Conservation (phyloP, 345 rosid genomes). For the Populus nigra region DNA sequence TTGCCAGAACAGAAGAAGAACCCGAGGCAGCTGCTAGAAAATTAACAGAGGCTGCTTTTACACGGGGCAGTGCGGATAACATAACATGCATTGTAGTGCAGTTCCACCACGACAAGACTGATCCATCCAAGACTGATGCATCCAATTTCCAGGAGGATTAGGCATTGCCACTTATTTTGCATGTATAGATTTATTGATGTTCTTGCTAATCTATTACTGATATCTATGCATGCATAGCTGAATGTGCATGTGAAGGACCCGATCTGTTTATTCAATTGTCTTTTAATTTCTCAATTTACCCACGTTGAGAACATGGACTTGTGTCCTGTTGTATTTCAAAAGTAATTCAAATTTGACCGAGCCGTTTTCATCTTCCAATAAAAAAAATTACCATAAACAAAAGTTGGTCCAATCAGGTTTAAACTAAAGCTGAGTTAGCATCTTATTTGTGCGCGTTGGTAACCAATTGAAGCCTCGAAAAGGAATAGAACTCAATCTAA, state of each 20-base stretch:
- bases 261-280: conserved; percentile 42
- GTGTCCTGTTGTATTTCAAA: neutral
- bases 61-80: conserved; percentile 92
- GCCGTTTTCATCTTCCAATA: neutral
- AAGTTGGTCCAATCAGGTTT: neutral
- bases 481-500: neutral
- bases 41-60: conserved; percentile 76
- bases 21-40: conserved; percentile 84
- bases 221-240: conserved; percentile 29
- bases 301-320: neutral
- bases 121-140: conserved; percentile 34
- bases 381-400: neutral
- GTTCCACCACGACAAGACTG: conserved; percentile 54
- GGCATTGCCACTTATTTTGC: conserved; percentile 13
- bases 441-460: neutral
- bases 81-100: conserved; percentile 93
- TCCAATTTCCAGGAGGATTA: conserved; percentile 27
- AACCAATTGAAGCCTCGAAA: neutral
- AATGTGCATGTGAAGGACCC: conserved; percentile 32
- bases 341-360: neutral
- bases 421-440: neutral
- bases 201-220: conserved; percentile 5
- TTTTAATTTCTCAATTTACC: neutral
- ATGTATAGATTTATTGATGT: conserved; percentile 23
- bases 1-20: conserved; percentile 71